Evolutionary conservation across 2,329 filamentous ascomycete species (phyloP), one percentile per base, ranked within the genome.

Genomic region (Berkeleyomyces rouxiae): DNA sequence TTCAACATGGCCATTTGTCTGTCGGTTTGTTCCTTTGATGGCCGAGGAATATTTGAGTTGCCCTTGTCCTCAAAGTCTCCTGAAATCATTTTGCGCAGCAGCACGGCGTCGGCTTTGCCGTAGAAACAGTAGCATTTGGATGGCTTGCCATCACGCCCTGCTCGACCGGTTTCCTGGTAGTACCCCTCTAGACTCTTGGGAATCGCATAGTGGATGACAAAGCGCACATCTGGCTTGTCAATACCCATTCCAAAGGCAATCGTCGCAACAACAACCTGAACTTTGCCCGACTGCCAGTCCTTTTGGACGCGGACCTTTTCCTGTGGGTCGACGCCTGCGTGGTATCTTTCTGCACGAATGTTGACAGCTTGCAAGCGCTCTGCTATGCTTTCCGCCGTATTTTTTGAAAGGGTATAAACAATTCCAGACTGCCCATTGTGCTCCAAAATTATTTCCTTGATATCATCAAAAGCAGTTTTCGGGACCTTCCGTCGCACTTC

Each of bases 201-300:
- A 4, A 99, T 79, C 51, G 85, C 88, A 69, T 95, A 86, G 70
- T 99, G 95, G 47, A 99, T 89, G 42, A 99, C 93, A 71, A 95
- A 99, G 37, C 93, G 87, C 58, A 99, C 93, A 71, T 99, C 87
- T 0, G 91, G 83, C 72, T 99, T 99, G 76, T 99, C 93, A 67
- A 99, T 99, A n/a, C 93, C 93, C 93, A 99, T 99, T 5, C 93
- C 93, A 71, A 99, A 99, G 33, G 93, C 93, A 72, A 99, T 97
- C 0, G 93, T 99, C 23, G 93, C 95, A 59, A 99, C 93, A 51
- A 99, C 95, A 42, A 99, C 88, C 67, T 96, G 87, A 69, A 86
- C 82, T 60, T 78, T 75, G 4, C 90, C 90, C 51, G 75, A 76
- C 72, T 99, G 93, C 93, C 93, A 99, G 39, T 83, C 73, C 65